A percentile compares a stretch with the other conserved stretches of the same genome.
These are phyloP conservation scores for Calonectria multiphialidica DNA, from an alignment of 2,329 filamentous ascomycete species.

Conservation along the genomic window DNA sequence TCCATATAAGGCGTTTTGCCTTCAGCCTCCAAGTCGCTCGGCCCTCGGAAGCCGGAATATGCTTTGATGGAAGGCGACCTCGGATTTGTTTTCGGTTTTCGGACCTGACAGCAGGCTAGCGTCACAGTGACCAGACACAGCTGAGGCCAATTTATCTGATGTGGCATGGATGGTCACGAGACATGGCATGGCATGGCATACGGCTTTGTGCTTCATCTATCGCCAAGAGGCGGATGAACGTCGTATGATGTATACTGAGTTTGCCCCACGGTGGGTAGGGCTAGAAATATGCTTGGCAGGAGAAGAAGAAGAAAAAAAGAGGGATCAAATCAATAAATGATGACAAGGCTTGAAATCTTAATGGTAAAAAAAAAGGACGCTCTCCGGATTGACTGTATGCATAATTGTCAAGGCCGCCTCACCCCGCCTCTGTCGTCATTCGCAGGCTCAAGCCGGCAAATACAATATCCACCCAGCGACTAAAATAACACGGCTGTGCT, in stretches of 20 bases:
- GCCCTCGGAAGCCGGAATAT: neutral
- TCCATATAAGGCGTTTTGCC: neutral
- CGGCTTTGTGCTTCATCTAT: neutral
- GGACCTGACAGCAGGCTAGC: neutral
- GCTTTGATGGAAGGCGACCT: neutral
- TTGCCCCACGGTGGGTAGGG: neutral
- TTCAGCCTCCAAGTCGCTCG: neutral
- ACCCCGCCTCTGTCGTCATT: neutral
- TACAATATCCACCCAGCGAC: neutral
- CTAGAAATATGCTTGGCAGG: neutral
- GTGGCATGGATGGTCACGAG: neutral
- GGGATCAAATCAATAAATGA: neutral
- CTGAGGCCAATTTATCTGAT: neutral
- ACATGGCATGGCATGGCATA: neutral
- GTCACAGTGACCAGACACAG: neutral
- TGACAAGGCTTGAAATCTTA: neutral
- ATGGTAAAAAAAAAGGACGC: neutral
- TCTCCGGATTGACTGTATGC: neutral
- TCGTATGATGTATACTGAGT: neutral
- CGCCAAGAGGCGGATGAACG: neutral
- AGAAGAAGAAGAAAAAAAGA: neutral
- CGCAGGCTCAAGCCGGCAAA: neutral
- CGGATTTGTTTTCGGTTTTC: neutral
- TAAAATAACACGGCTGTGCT: neutral
- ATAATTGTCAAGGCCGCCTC: neutral